Evolutionary conservation across 2,329 filamentous ascomycete genomes (phyloP).

Genomic region (Truncatella angustata): DNA sequence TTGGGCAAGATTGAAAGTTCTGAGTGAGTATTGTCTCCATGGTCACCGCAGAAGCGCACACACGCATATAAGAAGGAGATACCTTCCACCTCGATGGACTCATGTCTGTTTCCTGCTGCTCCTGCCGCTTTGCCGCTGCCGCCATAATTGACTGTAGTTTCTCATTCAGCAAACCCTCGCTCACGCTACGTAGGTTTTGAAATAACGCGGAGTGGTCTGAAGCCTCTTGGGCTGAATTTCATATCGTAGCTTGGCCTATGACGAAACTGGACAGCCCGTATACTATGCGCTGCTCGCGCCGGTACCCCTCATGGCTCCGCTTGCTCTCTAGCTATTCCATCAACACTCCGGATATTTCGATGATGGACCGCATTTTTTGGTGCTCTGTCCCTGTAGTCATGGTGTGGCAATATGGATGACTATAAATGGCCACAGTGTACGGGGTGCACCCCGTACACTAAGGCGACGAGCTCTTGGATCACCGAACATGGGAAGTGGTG

Average conservation of each 20-base stretch:
- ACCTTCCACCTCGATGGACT: constrained; percentile 42
- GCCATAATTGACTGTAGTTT: constrained; percentile 1
- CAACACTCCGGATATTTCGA: too few species aligned
- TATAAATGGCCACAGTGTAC: too few species aligned
- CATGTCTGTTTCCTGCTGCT: constrained; percentile 17
- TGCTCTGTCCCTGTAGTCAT: too few species aligned
- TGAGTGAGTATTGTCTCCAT: background rate
- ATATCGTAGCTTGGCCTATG: constrained; percentile 19
- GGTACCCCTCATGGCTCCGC: constrained; percentile 9
- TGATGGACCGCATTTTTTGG: too few species aligned
- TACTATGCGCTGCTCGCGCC: constrained; percentile 19
- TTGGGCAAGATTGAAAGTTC: background rate
- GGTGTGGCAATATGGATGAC: too few species aligned
- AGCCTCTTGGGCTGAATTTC: constrained; percentile 14
- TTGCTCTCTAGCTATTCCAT: too few species aligned
- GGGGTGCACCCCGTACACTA: too few species aligned
- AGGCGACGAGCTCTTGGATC: too few species aligned
- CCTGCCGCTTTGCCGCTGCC: background rate
- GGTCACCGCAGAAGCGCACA: constrained; percentile 13
- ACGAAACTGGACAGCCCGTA: constrained; percentile 20
- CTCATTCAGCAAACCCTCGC: constrained; percentile 19
- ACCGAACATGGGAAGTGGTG: too few species aligned
- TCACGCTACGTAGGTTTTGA: background rate
- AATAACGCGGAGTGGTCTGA: background rate
- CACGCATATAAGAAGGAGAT: constrained; percentile 32